Base-by-base conservation (phyloP, 805 yeast species). In the Candida sanyiensis region DNA sequence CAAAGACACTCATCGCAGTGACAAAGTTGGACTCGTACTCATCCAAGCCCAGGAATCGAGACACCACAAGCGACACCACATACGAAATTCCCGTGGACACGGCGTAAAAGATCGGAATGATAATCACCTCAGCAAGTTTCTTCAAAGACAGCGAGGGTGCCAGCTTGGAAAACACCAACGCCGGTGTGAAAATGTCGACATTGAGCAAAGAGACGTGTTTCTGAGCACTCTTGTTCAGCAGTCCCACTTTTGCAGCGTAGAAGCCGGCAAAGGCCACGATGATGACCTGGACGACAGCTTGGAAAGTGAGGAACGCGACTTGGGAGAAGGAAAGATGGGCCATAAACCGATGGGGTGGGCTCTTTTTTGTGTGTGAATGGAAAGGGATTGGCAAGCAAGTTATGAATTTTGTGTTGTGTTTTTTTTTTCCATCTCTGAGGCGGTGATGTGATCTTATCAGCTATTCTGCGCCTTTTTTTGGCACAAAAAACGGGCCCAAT, bases 1-100 rank as follows among this genome's bases (percentile, higher is more conserved):
- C 97, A 63, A 90, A 90, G 6, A 89, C 96, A 3, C 93, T 87
- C 94, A 93, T 93, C 3, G 96, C 97, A 17, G 94, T 83, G 35
- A 93, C 96, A 53, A 86, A 90, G 63, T 90, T 89, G 4, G 85
- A 57, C 62, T 93, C 97, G 11, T 84, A 76, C 35, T 66, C 74
- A 51, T 83, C 83, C 51, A 93, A 64, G 7, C 62, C 53, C 45
- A 88, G 58, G 30, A 77, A 46, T 11, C 61, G 57, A 4, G 86
- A 67, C 28, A 79, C 71, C 17, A 75, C 21, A 22, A 64, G 62
- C 6, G 96, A 83, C 25, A 87, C 77, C 8, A 64, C 18, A 50
- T 66, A 80, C 1, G 96, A 80, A 15, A 88, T 80, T 13, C 73
- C 75, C 0, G 97, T 88, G n/a, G 88, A 76, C 21, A 89, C 47